These are phyloP conservation scores for Sanghuangporus weigelae DNA, from an alignment of 1,284 basidiomycete genomes.

Conservation along the genomic window DNA sequence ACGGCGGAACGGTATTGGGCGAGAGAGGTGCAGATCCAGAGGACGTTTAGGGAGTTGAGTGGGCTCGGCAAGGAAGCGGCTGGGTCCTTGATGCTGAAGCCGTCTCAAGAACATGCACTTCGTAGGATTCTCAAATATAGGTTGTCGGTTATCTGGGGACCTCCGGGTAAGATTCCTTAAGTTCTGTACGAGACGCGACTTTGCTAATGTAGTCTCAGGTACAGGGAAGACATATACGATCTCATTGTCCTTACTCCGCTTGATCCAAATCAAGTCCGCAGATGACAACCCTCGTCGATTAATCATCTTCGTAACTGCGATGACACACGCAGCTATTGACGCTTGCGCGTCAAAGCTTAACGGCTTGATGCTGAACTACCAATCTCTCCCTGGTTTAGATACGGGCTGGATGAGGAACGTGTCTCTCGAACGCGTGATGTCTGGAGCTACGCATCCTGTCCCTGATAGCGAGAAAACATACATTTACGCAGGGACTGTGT, in stretches of 20 bases:
- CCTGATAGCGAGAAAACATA: conserved; percentile 26
- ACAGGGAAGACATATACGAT: conserved; percentile 49
- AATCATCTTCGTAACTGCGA: conserved; percentile 42
- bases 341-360: conserved; percentile 37
- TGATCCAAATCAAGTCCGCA: conserved; percentile 35
- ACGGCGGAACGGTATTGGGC: conserved; percentile 26
- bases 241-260: conserved; percentile 38
- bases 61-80: conserved; percentile 30
- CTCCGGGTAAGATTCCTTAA: conserved; percentile 32
- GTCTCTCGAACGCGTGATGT: conserved; percentile 34
- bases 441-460: conserved; percentile 33
- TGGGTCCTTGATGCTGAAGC: conserved; percentile 34
- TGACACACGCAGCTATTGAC: conserved; percentile 47
- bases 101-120: conserved; percentile 40
- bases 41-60: conserved; percentile 32
- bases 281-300: conserved; percentile 27
- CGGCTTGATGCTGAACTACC: conserved; percentile 33
- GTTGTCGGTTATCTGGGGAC: conserved; percentile 44
- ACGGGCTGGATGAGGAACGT: conserved; percentile 37
- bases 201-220: conserved; percentile 25
- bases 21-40: conserved; percentile 33
- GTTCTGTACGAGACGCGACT: neutral
- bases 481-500: conserved; percentile 45
- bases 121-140: conserved; percentile 37
- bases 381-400: conserved; percentile 31